phyloP scores from a whole-genome alignment of 768 basidiomycete species.

The Boletus fagicola region DNA sequence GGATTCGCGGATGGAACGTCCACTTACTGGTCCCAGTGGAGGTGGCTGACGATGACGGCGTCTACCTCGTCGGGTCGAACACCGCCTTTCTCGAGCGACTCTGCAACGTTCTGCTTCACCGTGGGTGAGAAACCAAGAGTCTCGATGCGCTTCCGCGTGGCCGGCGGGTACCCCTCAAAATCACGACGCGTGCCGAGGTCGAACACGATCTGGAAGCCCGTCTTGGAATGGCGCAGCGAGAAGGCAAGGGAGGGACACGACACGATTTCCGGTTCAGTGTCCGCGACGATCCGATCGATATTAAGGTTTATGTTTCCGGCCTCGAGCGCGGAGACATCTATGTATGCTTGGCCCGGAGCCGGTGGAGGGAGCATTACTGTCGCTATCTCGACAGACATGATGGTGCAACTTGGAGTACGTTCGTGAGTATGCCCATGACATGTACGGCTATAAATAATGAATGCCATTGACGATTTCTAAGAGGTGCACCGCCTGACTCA shows the following conservation, averaged over 20 bases:
- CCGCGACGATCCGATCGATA: constrained; percentile 39
- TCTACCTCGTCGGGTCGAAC: constrained; percentile 42
- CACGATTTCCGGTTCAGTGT: constrained; percentile 27
- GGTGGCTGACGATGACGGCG: constrained; percentile 48
- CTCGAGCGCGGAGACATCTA: constrained; percentile 55
- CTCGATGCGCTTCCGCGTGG: constrained; percentile 21
- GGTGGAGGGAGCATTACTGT: constrained; percentile 13
- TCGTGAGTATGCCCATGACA: background rate
- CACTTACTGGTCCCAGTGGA: constrained; percentile 49
- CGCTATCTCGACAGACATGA: constrained; percentile 4
- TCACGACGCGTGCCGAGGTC: constrained; percentile 57
- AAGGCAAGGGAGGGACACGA: constrained; percentile 51
- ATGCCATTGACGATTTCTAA: background rate
- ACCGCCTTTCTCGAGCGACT: constrained; percentile 52
- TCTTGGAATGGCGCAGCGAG: constrained; percentile 47
- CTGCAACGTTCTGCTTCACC: constrained; percentile 39
- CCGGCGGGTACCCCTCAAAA: constrained; percentile 41
- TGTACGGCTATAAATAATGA: background rate
- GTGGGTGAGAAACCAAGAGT: constrained; percentile 1
- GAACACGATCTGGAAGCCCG: constrained; percentile 43
- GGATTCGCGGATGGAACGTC: background rate
- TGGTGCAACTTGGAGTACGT: background rate
- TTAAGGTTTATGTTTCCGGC: constrained; percentile 44
- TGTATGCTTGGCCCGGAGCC: constrained; percentile 45
- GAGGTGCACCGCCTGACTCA: background rate